Percentiles rank a stretch among this genome's conserved stretches.
These are phyloP conservation scores for Claviceps pazoutovae DNA, from an alignment of 2,329 filamentous ascomycete species.

Conservation along the genomic window DNA sequence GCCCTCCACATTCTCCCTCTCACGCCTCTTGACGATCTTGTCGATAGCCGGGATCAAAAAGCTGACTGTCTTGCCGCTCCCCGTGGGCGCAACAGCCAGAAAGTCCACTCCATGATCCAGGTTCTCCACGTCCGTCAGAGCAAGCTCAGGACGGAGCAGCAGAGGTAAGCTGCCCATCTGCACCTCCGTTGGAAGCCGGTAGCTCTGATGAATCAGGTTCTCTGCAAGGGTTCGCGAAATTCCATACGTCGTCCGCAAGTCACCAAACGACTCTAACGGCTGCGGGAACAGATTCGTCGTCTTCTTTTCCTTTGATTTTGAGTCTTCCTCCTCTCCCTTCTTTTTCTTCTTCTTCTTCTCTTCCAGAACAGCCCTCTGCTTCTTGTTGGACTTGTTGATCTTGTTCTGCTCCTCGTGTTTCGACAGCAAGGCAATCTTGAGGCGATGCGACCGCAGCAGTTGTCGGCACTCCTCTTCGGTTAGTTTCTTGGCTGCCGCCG, in stretches of 20 bases:
- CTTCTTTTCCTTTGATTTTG: slow-evolving; percentile 35
- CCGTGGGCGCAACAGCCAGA: slow-evolving; percentile 80
- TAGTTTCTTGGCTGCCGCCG: slow-evolving; percentile 24
- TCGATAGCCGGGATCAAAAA: slow-evolving; percentile 84
- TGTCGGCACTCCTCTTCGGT: slow-evolving; percentile 60
- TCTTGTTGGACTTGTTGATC: slow-evolving; percentile 41
- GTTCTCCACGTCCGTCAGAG: slow-evolving; percentile 26
- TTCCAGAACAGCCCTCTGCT: slow-evolving; percentile 31
- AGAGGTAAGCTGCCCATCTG: slow-evolving; percentile 78
- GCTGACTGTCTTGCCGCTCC: slow-evolving; percentile 89
- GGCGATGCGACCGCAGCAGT: slow-evolving; percentile 62
- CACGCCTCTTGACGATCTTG: slow-evolving; percentile 47
- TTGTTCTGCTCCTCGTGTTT: slow-evolving; percentile 28
- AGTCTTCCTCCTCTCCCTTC: background rate
- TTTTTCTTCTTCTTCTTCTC: slow-evolving; percentile 39
- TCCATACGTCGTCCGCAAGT: slow-evolving; percentile 57
- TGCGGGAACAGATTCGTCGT: slow-evolving; percentile 60
- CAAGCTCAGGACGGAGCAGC: slow-evolving; percentile 45
- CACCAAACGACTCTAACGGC: slow-evolving; percentile 62
- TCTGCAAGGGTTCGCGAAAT: slow-evolving; percentile 59
- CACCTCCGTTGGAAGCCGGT: slow-evolving; percentile 80
- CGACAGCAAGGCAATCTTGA: slow-evolving; percentile 71
- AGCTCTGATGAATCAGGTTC: slow-evolving; percentile 76
- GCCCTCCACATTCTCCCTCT: slow-evolving; percentile 25
- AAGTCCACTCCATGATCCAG: slow-evolving; percentile 48